Evolutionary conservation across 257 asterid genomes (phyloP).

Genomic region (Solanum chmielewskii): DNA sequence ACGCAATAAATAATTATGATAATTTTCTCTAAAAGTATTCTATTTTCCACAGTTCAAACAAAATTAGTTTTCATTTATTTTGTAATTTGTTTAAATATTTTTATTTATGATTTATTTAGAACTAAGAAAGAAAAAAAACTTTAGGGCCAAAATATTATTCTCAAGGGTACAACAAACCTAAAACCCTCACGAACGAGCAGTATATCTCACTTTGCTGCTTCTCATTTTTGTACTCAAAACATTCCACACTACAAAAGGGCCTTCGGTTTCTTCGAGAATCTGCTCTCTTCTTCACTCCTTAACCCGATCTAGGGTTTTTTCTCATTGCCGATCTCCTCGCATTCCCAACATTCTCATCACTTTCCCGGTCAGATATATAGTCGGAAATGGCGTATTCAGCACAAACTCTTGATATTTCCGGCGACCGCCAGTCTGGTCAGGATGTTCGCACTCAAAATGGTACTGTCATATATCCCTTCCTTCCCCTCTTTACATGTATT

Average conservation of each 20-base stretch:
- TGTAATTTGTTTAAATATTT: not conserved
- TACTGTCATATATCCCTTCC: not conserved
- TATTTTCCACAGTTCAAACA: not conserved
- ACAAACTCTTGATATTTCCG: constrained; percentile 65
- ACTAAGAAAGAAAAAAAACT: not conserved
- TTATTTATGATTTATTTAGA: not conserved
- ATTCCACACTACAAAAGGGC: not conserved
- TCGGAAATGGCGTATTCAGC: constrained; percentile 36
- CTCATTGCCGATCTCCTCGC: not conserved
- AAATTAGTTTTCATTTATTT: not conserved
- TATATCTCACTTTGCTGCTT: not conserved
- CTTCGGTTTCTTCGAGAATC: not conserved
- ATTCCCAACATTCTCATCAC: not conserved
- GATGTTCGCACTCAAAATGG: constrained; percentile 93
- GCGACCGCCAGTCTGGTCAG: constrained; percentile 92
- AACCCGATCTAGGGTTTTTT: constrained; percentile 26
- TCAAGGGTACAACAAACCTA: not conserved
- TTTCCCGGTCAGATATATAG: not conserved
- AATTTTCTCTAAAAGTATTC: not conserved
- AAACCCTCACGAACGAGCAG: not conserved
- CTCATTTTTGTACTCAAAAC: not conserved
- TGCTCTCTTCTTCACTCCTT: not conserved
- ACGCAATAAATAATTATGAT: not conserved
- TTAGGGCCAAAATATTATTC: not conserved
- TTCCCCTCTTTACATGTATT: not conserved